Conservation (phyloP, 1,284 basidiomycete genomes). For the Rhizopogon hawkerae region DNA sequence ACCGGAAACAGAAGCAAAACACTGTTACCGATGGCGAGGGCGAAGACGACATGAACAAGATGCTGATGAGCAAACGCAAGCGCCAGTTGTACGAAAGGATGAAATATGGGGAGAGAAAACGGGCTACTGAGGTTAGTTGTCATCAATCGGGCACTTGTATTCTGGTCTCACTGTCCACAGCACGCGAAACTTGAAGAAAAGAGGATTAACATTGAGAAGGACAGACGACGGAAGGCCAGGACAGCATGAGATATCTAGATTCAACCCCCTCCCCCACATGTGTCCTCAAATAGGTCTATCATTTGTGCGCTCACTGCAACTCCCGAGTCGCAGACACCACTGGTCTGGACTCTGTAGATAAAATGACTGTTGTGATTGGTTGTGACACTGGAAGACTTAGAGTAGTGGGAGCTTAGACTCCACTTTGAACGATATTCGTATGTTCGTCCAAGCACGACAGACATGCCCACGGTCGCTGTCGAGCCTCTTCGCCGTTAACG, state of each 20-base stretch:
- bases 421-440: too few relatives aligned
- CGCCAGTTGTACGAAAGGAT: conserved; percentile 94
- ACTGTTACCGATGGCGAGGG: conserved; percentile 28
- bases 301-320: not conserved
- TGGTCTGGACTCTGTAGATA: not conserved
- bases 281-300: not conserved
- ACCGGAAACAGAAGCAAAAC: conserved; percentile 31
- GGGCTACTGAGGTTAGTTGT: conserved; percentile 66
- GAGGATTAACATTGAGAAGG: conserved; percentile 50
- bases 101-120: conserved; percentile 81
- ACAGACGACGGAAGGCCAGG: conserved; percentile 35
- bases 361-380: not conserved
- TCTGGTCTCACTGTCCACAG: conserved; percentile 25
- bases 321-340: too few relatives aligned
- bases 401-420: too few relatives aligned
- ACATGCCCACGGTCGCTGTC: conserved; percentile 9
- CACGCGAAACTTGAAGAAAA: conserved; percentile 57
- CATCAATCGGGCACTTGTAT: not conserved
- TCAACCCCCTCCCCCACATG: not conserved
- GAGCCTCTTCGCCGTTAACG: not conserved
- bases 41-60: conserved; percentile 93
- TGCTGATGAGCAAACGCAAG: conserved; percentile 98
- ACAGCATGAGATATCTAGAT: not conserved
- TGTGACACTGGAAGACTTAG: too few relatives aligned
- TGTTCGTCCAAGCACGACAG: conserved; percentile 3